phyloP scores from a whole-genome alignment of 108 stramenopile genomes.

The Craspedostauros australis region DNA sequence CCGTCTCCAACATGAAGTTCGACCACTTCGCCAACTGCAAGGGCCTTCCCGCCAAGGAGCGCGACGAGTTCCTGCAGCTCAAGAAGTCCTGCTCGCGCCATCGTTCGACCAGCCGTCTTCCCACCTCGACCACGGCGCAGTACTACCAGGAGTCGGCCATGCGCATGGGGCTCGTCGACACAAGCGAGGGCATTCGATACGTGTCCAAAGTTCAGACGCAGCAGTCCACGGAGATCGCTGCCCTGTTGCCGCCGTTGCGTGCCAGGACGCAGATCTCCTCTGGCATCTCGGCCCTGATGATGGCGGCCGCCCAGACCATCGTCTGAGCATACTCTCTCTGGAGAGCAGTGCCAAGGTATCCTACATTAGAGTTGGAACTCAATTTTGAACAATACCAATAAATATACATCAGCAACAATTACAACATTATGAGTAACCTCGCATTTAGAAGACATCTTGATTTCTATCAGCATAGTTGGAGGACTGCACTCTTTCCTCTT shows the following conservation, averaged over 20 bases:
- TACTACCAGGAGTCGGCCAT: slow-evolving; percentile 45
- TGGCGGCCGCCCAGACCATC: slow-evolving; percentile 6
- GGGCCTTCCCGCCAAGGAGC: slow-evolving; percentile 12
- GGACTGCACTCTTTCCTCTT: no score
- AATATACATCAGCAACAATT: no score
- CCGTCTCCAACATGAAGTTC: slow-evolving; percentile 53
- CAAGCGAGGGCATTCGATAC: slow-evolving; percentile 38
- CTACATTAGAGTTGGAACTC: no score
- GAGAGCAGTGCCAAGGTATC: no score
- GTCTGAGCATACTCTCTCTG: no score
- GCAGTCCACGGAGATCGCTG: no score
- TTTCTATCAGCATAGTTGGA: no score
- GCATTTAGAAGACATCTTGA: no score
- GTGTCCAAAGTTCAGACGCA: neutral
- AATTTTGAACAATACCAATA: no score
- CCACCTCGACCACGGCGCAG: slow-evolving; percentile 21
- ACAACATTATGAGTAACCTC: no score
- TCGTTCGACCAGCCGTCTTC: neutral
- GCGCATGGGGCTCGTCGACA: slow-evolving; percentile 38
- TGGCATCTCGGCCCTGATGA: slow-evolving; percentile 16
- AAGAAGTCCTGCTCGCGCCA: slow-evolving; percentile 11
- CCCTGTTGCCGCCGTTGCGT: no score
- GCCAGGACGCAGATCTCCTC: no score
- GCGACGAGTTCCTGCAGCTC: slow-evolving; percentile 17
- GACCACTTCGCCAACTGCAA: slow-evolving; percentile 40